A percentile compares a stretch with the other conserved stretches of the same genome.
Conservation (phyloP, 352 stramenopile species). For the Globisporangium spiculum region DNA sequence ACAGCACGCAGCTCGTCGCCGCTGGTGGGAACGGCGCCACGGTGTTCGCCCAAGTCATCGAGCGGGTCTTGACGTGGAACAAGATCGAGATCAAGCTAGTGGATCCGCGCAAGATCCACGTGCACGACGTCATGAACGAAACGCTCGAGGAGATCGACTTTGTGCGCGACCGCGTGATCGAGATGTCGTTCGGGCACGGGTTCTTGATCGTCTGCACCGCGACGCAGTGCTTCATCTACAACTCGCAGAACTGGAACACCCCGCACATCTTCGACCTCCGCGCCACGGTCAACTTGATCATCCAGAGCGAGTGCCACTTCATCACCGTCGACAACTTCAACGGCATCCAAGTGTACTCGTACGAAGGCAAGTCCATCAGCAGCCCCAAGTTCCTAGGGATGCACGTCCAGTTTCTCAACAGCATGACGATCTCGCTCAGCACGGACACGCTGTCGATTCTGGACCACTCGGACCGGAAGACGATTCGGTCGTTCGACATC, state of each 20-base stretch:
- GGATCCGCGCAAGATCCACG: slow-evolving; percentile 84
- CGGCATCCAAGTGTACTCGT: slow-evolving; percentile 90
- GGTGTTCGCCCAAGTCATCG: slow-evolving; percentile 89
- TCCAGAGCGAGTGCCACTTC: slow-evolving; percentile 88
- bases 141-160: slow-evolving; percentile 92
- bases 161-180: slow-evolving; percentile 87
- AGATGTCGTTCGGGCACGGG: slow-evolving; percentile 90
- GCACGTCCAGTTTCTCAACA: slow-evolving; percentile 87
- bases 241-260: slow-evolving; percentile 90
- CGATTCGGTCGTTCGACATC: slow-evolving; percentile 88
- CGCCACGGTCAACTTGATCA: slow-evolving; percentile 81
- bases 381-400: slow-evolving; percentile 85
- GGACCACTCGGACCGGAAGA: slow-evolving; percentile 88
- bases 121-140: slow-evolving; percentile 89
- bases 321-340: slow-evolving; percentile 88
- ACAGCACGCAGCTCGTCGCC: slow-evolving; percentile 90
- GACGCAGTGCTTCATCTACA: slow-evolving; percentile 93
- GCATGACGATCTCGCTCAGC: slow-evolving; percentile 81
- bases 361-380: slow-evolving; percentile 89
- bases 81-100: slow-evolving; percentile 86
- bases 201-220: slow-evolving; percentile 91
- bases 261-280: slow-evolving; percentile 92
- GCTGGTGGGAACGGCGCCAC: slow-evolving; percentile 85
- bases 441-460: slow-evolving; percentile 87
- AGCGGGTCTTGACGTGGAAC: slow-evolving; percentile 84